phyloP scores from a whole-genome alignment of 2,329 filamentous ascomycete genomes.

The Stachybotrys elegans region DNA sequence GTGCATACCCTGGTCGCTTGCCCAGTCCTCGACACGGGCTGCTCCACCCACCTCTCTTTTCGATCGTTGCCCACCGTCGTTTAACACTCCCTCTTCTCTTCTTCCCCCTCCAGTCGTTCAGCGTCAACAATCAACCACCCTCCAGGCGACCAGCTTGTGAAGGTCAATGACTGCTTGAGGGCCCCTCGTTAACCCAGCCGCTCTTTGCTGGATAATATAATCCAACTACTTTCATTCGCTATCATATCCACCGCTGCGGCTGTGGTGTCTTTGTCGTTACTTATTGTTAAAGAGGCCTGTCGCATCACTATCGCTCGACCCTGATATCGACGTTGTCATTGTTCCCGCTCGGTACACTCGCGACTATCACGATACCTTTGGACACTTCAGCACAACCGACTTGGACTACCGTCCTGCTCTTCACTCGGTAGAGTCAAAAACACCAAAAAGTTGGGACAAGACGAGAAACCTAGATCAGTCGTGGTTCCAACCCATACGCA shows the following conservation, averaged over 20 bases:
- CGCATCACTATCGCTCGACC: background rate
- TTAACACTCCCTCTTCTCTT: constrained; percentile 1
- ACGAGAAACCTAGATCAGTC: background rate
- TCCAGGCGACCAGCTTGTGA: background rate
- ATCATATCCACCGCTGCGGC: background rate
- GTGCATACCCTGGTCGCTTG: background rate
- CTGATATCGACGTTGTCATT: too few relatives aligned
- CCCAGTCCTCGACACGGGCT: background rate
- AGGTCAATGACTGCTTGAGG: constrained; percentile 5
- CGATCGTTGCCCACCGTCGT: background rate
- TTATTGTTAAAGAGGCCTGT: background rate
- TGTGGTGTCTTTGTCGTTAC: background rate
- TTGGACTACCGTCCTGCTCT: too few relatives aligned
- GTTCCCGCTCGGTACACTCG: too few relatives aligned
- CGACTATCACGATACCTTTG: too few relatives aligned
- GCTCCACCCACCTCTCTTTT: constrained; percentile 2
- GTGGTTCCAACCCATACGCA: constrained; percentile 1
- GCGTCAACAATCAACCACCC: background rate
- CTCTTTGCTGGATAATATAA: background rate
- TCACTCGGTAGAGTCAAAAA: background rate
- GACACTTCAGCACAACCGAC: too few relatives aligned
- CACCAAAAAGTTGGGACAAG: background rate
- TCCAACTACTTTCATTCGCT: constrained; percentile 2
- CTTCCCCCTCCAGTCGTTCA: constrained; percentile 1
- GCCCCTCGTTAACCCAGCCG: constrained; percentile 1